Conservation (phyloP, 2,329 filamentous ascomycete species). For the Ceratocystis colombiana region DNA sequence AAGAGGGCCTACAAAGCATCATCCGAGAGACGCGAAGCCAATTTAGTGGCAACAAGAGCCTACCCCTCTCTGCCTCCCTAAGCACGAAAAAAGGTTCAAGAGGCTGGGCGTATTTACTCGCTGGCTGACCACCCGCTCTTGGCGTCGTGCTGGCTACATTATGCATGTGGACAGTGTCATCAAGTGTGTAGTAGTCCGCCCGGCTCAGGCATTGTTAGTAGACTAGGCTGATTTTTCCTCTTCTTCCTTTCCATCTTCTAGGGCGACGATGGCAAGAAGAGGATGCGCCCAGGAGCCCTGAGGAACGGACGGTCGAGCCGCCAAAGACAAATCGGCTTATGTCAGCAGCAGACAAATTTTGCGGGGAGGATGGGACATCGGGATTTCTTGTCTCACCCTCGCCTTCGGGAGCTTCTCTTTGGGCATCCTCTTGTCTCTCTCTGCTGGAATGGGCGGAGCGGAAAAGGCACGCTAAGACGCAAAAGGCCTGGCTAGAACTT, state of each 20-base stretch:
- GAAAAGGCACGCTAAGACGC: background rate
- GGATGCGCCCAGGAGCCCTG: too few relatives aligned
- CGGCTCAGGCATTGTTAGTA: too few relatives aligned
- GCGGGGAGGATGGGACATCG: background rate
- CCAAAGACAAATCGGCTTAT: background rate
- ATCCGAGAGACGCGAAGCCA: background rate
- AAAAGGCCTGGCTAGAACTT: background rate
- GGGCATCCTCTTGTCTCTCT: background rate
- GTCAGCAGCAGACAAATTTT: background rate
- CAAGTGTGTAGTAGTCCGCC: too few relatives aligned
- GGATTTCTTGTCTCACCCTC: slow-evolving; percentile 1
- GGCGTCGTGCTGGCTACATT: too few relatives aligned
- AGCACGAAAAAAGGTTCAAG: background rate
- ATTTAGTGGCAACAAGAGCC: background rate
- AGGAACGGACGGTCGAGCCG: too few relatives aligned
- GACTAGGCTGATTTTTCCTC: too few relatives aligned
- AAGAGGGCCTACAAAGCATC: background rate
- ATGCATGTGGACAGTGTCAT: too few relatives aligned
- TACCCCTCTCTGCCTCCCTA: background rate
- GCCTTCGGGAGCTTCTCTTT: background rate
- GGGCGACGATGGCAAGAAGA: too few relatives aligned
- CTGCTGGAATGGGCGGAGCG: background rate
- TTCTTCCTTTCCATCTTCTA: too few relatives aligned
- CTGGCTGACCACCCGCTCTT: background rate
- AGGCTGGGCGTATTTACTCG: background rate